phyloP scores from a whole-genome alignment of 768 basidiomycete genomes.

The Leccinum obscurum region DNA sequence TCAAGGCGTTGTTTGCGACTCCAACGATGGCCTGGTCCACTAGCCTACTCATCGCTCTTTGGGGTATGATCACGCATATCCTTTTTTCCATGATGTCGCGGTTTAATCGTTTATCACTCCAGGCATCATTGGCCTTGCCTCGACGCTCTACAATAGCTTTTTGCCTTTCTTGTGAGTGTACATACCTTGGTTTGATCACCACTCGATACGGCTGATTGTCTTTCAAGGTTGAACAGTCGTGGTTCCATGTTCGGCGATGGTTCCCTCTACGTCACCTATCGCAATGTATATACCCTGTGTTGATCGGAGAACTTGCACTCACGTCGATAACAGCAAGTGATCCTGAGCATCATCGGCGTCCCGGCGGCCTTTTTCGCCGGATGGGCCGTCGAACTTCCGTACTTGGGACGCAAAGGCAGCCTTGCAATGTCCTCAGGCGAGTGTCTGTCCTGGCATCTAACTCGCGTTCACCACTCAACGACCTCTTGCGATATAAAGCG shows the following conservation, averaged over 20 bases:
- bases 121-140: conserved; percentile 76
- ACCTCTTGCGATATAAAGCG: conserved; percentile 46
- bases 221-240: conserved; percentile 53
- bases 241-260: conserved; percentile 71
- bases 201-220: neutral
- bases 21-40: conserved; percentile 66
- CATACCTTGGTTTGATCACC: neutral
- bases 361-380: conserved; percentile 74
- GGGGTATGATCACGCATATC: conserved; percentile 37
- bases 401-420: conserved; percentile 65
- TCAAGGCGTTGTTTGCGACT: conserved; percentile 64
- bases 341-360: conserved; percentile 65
- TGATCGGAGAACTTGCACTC: neutral
- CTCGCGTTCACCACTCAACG: conserved; percentile 39
- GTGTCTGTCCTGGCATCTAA: conserved; percentile 25
- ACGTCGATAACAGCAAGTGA: conserved; percentile 53
- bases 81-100: neutral
- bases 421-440: conserved; percentile 62
- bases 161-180: conserved; percentile 50
- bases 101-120: conserved; percentile 4
- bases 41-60: conserved; percentile 49
- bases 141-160: conserved; percentile 62
- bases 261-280: conserved; percentile 68
- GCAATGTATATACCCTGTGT: conserved; percentile 47
- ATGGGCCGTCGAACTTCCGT: conserved; percentile 64